Percentiles rank a stretch among this genome's conserved stretches.
These are phyloP conservation scores for Kwoniella bestiolae DNA, from an alignment of 768 basidiomycete species.

Conservation along the genomic window DNA sequence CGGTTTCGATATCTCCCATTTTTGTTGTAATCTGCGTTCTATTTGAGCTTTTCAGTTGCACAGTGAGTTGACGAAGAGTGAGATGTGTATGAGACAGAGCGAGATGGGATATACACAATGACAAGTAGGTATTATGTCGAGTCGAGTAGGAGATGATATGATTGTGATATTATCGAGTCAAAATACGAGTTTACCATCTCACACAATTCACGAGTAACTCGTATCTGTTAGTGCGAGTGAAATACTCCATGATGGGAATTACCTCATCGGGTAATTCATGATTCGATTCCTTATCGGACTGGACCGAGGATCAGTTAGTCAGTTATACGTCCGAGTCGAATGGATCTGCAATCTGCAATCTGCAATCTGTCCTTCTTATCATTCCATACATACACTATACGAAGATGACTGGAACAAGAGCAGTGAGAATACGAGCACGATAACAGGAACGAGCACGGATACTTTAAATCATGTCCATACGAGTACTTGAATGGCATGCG, in stretches of 20 bases:
- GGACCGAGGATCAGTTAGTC: too few species aligned
- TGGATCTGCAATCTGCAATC: not conserved
- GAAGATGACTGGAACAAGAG: too few species aligned
- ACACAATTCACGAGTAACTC: too few species aligned
- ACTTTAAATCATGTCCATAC: not conserved
- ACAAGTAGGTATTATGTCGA: too few species aligned
- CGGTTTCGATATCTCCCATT: conserved; percentile 24
- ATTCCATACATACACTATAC: too few species aligned
- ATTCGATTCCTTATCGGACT: not conserved
- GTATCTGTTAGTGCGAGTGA: too few species aligned
- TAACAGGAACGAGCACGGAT: too few species aligned
- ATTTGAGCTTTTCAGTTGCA: not conserved
- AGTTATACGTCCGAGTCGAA: too few species aligned
- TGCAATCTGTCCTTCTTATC: too few species aligned
- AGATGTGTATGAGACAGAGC: not conserved
- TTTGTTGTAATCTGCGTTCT: not conserved
- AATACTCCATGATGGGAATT: not conserved
- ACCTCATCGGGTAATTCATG: not conserved
- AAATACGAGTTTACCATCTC: not conserved
- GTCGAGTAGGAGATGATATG: too few species aligned
- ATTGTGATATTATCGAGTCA: not conserved
- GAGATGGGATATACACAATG: not conserved
- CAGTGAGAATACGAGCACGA: too few species aligned
- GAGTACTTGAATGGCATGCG: not conserved
- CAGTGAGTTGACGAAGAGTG: not conserved